A percentile compares a stretch with the other conserved stretches of the same genome.
Conservation (phyloP, 176 grass and related monocot species). For the Poa pratensis region DNA sequence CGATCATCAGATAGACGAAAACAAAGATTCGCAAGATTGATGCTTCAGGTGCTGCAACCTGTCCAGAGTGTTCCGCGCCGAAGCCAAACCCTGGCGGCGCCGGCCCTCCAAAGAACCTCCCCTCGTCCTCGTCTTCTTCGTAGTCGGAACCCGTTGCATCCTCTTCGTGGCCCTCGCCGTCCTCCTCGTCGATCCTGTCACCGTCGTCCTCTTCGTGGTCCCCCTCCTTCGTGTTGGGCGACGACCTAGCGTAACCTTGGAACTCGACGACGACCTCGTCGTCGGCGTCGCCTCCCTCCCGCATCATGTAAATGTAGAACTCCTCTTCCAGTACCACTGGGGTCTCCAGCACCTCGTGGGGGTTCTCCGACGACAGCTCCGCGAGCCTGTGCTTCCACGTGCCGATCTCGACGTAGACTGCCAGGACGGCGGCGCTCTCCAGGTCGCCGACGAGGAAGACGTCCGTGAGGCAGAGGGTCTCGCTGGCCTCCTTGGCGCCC, state of each 20-base stretch:
- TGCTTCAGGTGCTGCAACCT: background rate
- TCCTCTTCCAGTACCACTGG: background rate
- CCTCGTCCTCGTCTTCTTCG: background rate
- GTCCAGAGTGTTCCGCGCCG: background rate
- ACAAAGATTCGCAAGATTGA: background rate
- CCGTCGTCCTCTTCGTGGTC: background rate
- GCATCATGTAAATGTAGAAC: background rate
- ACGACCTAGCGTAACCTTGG: background rate
- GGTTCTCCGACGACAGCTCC: background rate
- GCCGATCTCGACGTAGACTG: background rate
- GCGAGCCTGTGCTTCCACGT: background rate
- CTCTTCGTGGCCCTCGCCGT: background rate
- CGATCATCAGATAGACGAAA: background rate
- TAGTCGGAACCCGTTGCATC: background rate
- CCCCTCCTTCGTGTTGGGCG: background rate
- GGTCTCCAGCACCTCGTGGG: background rate
- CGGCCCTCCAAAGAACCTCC: background rate
- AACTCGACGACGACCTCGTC: background rate
- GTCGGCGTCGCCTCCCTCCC: background rate
- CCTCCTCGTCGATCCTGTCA: background rate
- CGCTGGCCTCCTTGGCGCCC: background rate
- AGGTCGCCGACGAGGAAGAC: constrained; percentile 1
- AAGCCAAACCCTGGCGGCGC: background rate
- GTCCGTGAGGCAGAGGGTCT: background rate
- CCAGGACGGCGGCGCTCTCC: background rate